Conservation (phyloP, 176 grass and related monocot genomes). For the Dendrocalamus sinicus region DNA sequence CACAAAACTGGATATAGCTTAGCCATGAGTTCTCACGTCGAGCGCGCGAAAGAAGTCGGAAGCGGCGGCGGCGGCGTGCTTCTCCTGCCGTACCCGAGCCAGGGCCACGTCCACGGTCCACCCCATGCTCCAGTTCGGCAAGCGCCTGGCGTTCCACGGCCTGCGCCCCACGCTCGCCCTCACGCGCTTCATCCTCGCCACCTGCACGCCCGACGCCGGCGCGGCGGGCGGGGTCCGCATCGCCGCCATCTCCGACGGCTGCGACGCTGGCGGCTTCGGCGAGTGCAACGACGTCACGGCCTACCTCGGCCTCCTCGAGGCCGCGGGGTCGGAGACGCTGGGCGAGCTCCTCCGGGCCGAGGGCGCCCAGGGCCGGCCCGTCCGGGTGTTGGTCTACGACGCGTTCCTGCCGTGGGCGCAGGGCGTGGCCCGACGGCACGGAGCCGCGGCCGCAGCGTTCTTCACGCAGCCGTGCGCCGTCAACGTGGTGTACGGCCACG, state of each 20-base stretch:
- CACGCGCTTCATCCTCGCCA: conserved; percentile 59
- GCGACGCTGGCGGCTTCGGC: conserved; percentile 47
- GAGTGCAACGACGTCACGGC: conserved; percentile 35
- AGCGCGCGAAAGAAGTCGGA: neutral
- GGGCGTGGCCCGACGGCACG: conserved; percentile 39
- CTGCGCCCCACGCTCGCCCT: conserved; percentile 61
- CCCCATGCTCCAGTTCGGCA: conserved; percentile 84
- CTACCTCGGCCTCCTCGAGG: conserved; percentile 62
- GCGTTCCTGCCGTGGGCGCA: conserved; percentile 68
- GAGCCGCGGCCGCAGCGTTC: conserved; percentile 50
- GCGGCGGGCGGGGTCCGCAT: conserved; percentile 32
- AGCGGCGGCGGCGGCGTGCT: conserved; percentile 36
- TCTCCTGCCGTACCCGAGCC: conserved; percentile 75
- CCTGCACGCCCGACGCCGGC: conserved; percentile 31
- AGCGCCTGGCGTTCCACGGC: conserved; percentile 62
- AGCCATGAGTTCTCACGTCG: neutral
- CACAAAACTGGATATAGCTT: neutral
- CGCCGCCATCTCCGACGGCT: conserved; percentile 77
- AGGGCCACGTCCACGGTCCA: conserved; percentile 87
- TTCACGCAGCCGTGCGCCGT: conserved; percentile 79
- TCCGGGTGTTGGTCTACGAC: conserved; percentile 68
- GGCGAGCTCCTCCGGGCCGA: conserved; percentile 56
- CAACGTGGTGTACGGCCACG: conserved; percentile 58
- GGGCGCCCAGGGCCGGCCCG: conserved; percentile 40
- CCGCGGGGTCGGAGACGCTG: conserved; percentile 55